Conservation (phyloP, 2,329 filamentous ascomycete species). For the Neonectria punicea region DNA sequence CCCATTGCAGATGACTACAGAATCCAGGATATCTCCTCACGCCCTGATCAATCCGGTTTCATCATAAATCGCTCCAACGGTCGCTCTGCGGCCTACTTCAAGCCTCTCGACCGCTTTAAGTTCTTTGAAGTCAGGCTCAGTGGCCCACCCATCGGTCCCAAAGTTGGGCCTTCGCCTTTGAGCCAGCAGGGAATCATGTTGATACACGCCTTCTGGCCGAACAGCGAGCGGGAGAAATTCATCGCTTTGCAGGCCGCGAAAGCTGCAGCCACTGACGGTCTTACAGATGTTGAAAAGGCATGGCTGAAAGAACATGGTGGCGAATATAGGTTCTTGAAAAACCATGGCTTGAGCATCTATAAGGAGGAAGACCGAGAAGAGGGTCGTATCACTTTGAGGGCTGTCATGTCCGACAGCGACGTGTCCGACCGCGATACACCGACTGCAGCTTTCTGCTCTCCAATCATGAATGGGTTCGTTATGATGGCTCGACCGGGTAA, state of each 20-base stretch:
- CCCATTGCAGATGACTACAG: not conserved
- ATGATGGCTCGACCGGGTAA: too few relatives aligned
- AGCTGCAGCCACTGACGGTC: not conserved
- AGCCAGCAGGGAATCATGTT: not conserved
- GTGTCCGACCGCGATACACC: too few relatives aligned
- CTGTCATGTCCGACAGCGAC: too few relatives aligned
- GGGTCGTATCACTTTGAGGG: too few relatives aligned
- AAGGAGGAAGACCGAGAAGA: not conserved
- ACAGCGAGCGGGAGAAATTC: not conserved
- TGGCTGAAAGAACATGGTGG: not conserved
- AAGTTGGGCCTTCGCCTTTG: slow-evolving; percentile 1
- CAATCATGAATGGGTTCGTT: too few relatives aligned
- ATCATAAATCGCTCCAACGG: not conserved
- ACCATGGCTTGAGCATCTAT: not conserved
- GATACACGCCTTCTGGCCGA: not conserved
- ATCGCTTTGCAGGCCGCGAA: not conserved
- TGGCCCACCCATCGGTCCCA: not conserved
- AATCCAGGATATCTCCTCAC: not conserved
- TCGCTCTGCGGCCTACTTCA: not conserved
- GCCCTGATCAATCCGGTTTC: not conserved
- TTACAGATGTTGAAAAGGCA: not conserved
- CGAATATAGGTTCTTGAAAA: slow-evolving; percentile 3
- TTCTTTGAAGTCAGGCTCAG: not conserved
- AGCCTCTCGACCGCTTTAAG: not conserved
- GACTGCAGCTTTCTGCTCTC: too few relatives aligned